phyloP scores from a whole-genome alignment of 805 yeast genomes.

The Scheffersomyces ergatensis region DNA sequence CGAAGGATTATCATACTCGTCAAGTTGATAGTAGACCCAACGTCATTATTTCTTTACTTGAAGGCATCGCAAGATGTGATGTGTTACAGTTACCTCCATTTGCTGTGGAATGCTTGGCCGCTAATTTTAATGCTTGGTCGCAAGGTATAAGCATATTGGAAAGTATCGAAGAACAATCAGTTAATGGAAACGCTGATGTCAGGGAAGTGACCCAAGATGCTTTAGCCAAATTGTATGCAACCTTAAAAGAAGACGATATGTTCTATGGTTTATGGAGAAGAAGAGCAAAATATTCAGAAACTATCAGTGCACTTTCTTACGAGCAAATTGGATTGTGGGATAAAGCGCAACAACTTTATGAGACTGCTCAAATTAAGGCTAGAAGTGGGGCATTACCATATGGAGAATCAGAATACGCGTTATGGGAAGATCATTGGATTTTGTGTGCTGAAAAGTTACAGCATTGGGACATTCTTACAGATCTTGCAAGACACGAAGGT shows the following conservation, averaged over 20 bases:
- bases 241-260: constrained; percentile 91
- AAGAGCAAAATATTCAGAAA: constrained; percentile 90
- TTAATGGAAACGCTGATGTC: constrained; percentile 68
- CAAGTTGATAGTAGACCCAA: constrained; percentile 86
- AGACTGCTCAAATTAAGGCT: constrained; percentile 95
- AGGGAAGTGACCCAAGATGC: constrained; percentile 89
- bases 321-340: constrained; percentile 97
- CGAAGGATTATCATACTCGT: constrained; percentile 90
- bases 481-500: constrained; percentile 95
- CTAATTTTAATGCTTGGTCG: constrained; percentile 88
- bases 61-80: constrained; percentile 75
- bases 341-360: constrained; percentile 89
- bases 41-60: constrained; percentile 79
- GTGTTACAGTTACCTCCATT: constrained; percentile 89
- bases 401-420: constrained; percentile 88
- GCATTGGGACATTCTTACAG: constrained; percentile 97
- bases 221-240: constrained; percentile 80
- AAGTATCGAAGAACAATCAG: constrained; percentile 54
- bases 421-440: constrained; percentile 99
- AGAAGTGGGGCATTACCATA: constrained; percentile 93
- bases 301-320: constrained; percentile 87
- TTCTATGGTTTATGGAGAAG: constrained; percentile 98
- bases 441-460: constrained; percentile 94
- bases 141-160: constrained; percentile 84
- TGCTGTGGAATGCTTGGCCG: constrained; percentile 81